Conservation (phyloP, 345 rosid species). For the Abelmoschus esculentus region DNA sequence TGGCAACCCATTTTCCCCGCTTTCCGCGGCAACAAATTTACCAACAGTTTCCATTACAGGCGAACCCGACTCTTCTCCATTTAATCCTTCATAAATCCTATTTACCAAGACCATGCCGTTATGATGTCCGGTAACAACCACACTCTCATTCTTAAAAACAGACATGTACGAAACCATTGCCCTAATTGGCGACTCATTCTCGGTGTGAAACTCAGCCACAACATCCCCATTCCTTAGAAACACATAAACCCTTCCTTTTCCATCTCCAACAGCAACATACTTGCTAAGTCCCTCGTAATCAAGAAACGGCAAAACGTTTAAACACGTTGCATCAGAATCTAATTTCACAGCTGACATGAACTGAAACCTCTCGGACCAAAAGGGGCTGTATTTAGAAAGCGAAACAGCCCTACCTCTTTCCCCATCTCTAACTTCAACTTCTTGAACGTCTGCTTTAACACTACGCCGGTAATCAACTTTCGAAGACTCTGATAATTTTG, state of each 20-base stretch:
- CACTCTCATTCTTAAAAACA: constrained; percentile 65
- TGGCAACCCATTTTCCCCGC: constrained; percentile 33
- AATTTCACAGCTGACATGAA: constrained; percentile 80
- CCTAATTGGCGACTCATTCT: constrained; percentile 47
- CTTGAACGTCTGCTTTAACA: constrained; percentile 4
- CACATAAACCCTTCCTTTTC: constrained; percentile 63
- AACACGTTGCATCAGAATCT: constrained; percentile 54
- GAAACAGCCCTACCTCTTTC: constrained; percentile 41
- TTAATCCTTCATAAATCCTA: constrained; percentile 48
- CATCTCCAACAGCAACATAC: constrained; percentile 88
- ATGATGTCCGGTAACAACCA: constrained; percentile 66
- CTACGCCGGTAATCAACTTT: neutral
- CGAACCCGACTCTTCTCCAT: constrained; percentile 60
- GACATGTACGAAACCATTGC: constrained; percentile 77
- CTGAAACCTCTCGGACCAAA: constrained; percentile 88
- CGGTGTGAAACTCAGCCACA: constrained; percentile 48
- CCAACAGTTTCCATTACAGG: constrained; percentile 50
- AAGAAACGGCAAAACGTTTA: constrained; percentile 67
- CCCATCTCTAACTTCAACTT: constrained; percentile 24
- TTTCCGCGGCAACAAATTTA: constrained; percentile 29
- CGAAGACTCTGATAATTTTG: constrained; percentile 35
- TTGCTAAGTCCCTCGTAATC: constrained; percentile 76
- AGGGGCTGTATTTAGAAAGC: constrained; percentile 59
- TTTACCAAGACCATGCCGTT: constrained; percentile 61
- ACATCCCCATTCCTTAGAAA: constrained; percentile 78